Evolutionary conservation across 2,329 filamentous ascomycete species (phyloP), one percentile per base, ranked within the genome.

Genomic region (Monilinia fructigena): DNA sequence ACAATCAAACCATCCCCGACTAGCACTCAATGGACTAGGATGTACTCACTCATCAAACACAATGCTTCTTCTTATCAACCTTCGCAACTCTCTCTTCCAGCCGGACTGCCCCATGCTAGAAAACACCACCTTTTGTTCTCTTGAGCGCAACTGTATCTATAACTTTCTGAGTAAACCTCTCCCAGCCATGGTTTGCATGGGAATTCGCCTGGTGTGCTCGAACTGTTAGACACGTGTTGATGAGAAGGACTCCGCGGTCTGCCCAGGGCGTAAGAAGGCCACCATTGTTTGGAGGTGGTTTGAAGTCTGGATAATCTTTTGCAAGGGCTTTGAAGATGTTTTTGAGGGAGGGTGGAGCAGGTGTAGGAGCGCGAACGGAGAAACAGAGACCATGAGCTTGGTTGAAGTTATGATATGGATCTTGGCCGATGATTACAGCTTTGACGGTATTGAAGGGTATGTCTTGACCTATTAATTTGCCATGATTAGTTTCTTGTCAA

Each of bases 341-440:
- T 73, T 87, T 86, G 20, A 99, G 87, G 0, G 92, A 97, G 0
- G 94, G 93, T 0, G 95, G 95, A 1, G 94, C 92, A 4, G 86
- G 86, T 0, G 92, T 96, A 0, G 95, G 95, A 3, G 94, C 89
- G 12, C 91, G 91, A 65, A 98, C 93, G 58, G 92, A 97, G 83
- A 99, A 99, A 76, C 91, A 94, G 67, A 99, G 88, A 54, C 95
- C 95, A 78, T 98, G 95, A 61, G 95, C 95, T 82, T 99, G 95
- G 78, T 96, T 96, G 77, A 87, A 78, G 77, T 96, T 96, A 81
- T 99, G 95, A 78, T 99, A 99, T 3, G 95, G 95, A 77, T 99
- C 95, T 80, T 99, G 95, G 71, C 95, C 95, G 65, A 98, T 79
- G 75, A 99, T 93, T 68, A 99, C 93, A 66, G 91, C 90, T 78